Evolutionary conservation across 345 rosid genomes (phyloP), one percentile per base, ranked within the genome.

Genomic region (Aegle marmelos): DNA sequence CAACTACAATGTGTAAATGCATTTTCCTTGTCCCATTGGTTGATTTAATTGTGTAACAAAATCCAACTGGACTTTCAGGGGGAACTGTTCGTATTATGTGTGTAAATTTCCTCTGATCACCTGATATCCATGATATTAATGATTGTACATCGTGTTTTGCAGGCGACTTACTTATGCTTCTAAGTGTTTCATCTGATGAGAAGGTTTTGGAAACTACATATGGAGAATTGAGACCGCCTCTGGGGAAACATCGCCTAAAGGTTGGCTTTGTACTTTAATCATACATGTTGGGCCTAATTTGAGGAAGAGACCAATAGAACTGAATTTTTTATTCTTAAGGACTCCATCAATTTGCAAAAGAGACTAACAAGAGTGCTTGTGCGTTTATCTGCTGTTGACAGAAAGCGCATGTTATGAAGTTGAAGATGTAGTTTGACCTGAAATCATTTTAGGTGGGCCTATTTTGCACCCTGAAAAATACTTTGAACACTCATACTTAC

Each of bases 181-280:
- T 97, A 83, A 86, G 88, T 72, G 91, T 94, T 28, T 83, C 88
- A 74, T 90, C 92, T 78, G 98, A 97, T 83, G 91, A 92, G 80
- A 90, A 88, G 67, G 45, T 94, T 77, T 86, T 97, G 89, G 96
- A 94, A 19, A 97, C 99, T 37, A 91, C 99, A 16, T 97, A 90
- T 80, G 99, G 99, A 70, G 93, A 91, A 82, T 80, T 97, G 79
- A 93, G 91, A 87, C 99, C 99, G 57, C 99, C 99, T 78, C 93
- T 97, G 14, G 98, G 99, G 82, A 94, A 97, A 84, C 94, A 94
- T 85, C 98, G 99, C 25, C 85, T 97, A 57, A 97, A 93, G 99
- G 98, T 97, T 63, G 72, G 82, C 45, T 81, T 77, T 53, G 59
- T 73, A 30, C 62, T 73, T 39, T 74, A 37, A 5, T 6, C 27